Percentiles rank a stretch among this genome's conserved stretches.
Evolutionary conservation across 345 rosid genomes (phyloP).

Genomic region (Pugionium dolabratum): DNA sequence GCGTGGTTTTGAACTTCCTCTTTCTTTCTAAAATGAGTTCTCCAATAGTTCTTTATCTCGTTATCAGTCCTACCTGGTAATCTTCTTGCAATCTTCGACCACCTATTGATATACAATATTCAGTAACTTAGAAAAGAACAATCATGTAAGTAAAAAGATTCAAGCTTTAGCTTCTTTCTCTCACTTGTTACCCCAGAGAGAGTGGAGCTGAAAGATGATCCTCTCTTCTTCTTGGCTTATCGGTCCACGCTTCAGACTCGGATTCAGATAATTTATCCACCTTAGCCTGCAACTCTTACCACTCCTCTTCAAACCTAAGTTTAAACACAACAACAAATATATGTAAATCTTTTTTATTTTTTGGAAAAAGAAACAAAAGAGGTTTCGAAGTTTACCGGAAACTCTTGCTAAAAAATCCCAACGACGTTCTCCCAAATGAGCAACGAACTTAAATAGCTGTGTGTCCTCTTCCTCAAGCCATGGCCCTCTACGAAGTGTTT

Average conservation of each 20-base stretch:
- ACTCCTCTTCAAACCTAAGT: constrained; percentile 60
- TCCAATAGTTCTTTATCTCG: constrained; percentile 76
- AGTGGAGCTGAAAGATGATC: constrained; percentile 56
- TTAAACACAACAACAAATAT: constrained; percentile 4
- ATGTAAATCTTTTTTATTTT: constrained; percentile 7
- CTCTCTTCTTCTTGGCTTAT: constrained; percentile 62
- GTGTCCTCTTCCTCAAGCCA: constrained; percentile 72
- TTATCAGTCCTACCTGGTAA: constrained; percentile 81
- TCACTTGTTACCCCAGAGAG: constrained; percentile 75
- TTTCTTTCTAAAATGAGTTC: constrained; percentile 60
- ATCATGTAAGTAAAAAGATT: constrained; percentile 6
- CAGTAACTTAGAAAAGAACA: constrained; percentile 7
- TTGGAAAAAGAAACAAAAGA: neutral
- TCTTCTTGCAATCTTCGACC: constrained; percentile 68
- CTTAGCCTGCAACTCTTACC: constrained; percentile 79
- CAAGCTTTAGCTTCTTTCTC: neutral
- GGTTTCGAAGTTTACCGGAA: constrained; percentile 44
- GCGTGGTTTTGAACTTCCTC: constrained; percentile 41
- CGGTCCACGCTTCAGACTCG: constrained; percentile 58
- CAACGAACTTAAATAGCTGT: constrained; percentile 46
- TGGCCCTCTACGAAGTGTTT: constrained; percentile 54
- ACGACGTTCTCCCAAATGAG: constrained; percentile 57
- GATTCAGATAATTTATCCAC: constrained; percentile 72
- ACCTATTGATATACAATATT: constrained; percentile 40
- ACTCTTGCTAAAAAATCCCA: constrained; percentile 68